Evolutionary conservation across 1,284 basidiomycete genomes (phyloP).

Genomic region (Apiotrichum mycotoxinovorans): DNA sequence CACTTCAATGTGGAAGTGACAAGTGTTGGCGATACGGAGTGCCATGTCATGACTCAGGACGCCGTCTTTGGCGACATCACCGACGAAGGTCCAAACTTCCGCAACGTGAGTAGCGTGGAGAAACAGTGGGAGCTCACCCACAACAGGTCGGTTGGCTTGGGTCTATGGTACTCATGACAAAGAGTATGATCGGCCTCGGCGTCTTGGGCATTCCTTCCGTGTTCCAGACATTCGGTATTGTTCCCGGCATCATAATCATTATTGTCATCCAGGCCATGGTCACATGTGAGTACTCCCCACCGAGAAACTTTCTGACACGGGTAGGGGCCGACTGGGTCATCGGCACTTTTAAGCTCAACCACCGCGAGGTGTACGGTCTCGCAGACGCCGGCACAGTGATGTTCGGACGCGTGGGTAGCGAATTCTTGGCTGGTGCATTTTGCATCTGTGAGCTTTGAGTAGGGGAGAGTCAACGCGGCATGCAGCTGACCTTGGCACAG

Average conservation of each 20-base stretch:
- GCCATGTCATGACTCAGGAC: too few relatives aligned
- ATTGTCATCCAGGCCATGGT: conserved; percentile 26
- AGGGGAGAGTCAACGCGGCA: too few relatives aligned
- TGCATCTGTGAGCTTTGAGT: too few relatives aligned
- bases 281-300: conserved; percentile 12
- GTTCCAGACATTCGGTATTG: conserved; percentile 26
- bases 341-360: conserved; percentile 13
- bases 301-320: background rate
- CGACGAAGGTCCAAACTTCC: conserved; percentile 30
- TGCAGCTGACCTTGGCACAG: too few relatives aligned
- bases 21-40: too few relatives aligned
- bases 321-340: too few relatives aligned
- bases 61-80: conserved; percentile 34
- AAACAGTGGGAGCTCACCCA: background rate
- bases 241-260: conserved; percentile 33
- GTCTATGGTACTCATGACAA: conserved; percentile 15
- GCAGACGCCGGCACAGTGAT: conserved; percentile 26
- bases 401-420: conserved; percentile 22
- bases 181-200: conserved; percentile 34
- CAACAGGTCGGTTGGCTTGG: background rate
- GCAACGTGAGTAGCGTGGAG: conserved; percentile 18
- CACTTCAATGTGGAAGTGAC: too few relatives aligned
- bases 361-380: conserved; percentile 21
- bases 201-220: conserved; percentile 32
- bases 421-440: too few relatives aligned